Conservation (phyloP, 192 early-diverging fungal genomes). For the Pilaira anomala region DNA sequence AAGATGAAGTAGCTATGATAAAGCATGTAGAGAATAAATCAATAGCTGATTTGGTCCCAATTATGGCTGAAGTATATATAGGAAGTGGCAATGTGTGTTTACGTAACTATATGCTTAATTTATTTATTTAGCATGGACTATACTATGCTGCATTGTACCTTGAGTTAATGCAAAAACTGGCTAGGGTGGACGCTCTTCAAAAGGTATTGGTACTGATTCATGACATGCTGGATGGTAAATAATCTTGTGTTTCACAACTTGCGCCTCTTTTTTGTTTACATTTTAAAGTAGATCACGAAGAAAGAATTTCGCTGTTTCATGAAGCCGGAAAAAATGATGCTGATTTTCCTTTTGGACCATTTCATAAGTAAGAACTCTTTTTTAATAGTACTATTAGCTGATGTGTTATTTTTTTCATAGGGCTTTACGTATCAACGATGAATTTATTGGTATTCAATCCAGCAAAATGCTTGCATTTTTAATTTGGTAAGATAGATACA, state of each 20-base stretch:
- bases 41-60: slow-evolving; percentile 30
- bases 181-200: slow-evolving; percentile 86
- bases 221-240: slow-evolving; percentile 66
- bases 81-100: not conserved
- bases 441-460: slow-evolving; percentile 81
- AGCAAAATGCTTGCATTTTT: slow-evolving; percentile 78
- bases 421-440: slow-evolving; percentile 79
- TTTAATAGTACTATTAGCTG: no score
- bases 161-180: slow-evolving; percentile 67
- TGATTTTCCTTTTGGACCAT: slow-evolving; percentile 45
- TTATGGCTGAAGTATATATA: slow-evolving; percentile 21
- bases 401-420: slow-evolving; percentile 36
- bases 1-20: slow-evolving; percentile 70
- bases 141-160: slow-evolving; percentile 69
- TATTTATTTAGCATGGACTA: slow-evolving; percentile 18
- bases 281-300: slow-evolving; percentile 44
- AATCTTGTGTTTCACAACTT: not conserved
- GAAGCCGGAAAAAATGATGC: slow-evolving; percentile 24
- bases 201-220: slow-evolving; percentile 82
- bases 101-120: not conserved
- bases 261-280: not conserved
- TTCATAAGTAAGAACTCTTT: slow-evolving; percentile 41
- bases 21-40: slow-evolving; percentile 48
- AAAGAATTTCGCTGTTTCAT: slow-evolving; percentile 44
- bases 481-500: slow-evolving; percentile 45